Evolutionary conservation across 805 yeast genomes (phyloP).

Genomic region (Groenewaldozyma tartarivorans): DNA sequence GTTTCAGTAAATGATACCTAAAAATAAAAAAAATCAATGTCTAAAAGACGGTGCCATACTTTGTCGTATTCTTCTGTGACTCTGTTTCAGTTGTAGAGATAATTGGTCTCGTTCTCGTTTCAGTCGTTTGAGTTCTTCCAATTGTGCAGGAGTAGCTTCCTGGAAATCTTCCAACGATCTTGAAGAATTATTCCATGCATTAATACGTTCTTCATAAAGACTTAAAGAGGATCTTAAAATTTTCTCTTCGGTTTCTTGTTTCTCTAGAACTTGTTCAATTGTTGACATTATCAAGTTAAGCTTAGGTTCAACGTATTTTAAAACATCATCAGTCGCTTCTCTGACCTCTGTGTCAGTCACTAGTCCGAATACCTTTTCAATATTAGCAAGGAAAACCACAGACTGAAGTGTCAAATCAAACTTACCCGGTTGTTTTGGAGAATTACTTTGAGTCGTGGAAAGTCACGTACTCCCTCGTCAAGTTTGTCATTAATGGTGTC

Average conservation of each 20-base stretch:
- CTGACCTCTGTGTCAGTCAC: constrained; percentile 21
- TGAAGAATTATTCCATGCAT: constrained; percentile 10
- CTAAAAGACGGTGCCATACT: too few species aligned
- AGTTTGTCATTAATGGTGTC: constrained; percentile 7
- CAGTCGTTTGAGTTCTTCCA: constrained; percentile 13
- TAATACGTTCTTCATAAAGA: constrained; percentile 21
- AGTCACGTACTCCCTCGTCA: constrained; percentile 12
- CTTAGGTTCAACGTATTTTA: constrained; percentile 23
- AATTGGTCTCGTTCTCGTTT: constrained; percentile 16
- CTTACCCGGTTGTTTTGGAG: constrained; percentile 16
- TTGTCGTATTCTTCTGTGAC: constrained; percentile 15
- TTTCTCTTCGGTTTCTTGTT: constrained; percentile 20
- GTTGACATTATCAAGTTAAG: constrained; percentile 16
- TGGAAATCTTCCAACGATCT: constrained; percentile 1
- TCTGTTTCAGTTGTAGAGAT: constrained; percentile 17
- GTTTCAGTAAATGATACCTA: neutral
- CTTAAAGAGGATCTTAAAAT: constrained; percentile 19
- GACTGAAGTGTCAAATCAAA: neutral
- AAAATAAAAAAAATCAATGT: too few species aligned
- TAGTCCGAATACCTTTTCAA: constrained; percentile 17
- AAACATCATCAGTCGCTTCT: constrained; percentile 16
- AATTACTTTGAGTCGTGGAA: constrained; percentile 17
- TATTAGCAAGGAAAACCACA: neutral
- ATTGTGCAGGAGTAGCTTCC: constrained; percentile 9
- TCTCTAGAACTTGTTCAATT: constrained; percentile 18